Conservation (phyloP, 108 stramenopile species). For the Bacterosira constricta region DNA sequence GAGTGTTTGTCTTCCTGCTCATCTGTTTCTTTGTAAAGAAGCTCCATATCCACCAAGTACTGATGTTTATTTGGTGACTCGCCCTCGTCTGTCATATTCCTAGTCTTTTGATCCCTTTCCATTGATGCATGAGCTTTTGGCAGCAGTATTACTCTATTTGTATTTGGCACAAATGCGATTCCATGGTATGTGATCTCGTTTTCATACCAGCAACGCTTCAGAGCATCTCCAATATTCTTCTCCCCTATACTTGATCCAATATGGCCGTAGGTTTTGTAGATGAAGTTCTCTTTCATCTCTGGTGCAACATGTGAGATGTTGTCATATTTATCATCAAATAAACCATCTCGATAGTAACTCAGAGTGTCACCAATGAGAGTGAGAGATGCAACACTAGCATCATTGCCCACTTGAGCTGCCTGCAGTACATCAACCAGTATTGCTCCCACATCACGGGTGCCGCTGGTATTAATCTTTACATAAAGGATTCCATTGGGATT, state of each 20-base stretch:
- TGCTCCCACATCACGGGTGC: no score
- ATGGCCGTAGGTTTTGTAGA: constrained; percentile 4
- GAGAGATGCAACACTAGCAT: no score
- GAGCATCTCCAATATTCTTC: background rate
- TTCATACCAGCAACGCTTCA: background rate
- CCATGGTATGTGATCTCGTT: constrained; percentile 3
- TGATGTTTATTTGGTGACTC: background rate
- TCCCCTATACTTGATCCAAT: background rate
- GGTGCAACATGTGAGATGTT: background rate
- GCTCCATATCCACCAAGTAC: background rate
- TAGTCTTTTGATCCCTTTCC: background rate
- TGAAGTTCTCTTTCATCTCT: background rate
- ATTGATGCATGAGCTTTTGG: background rate
- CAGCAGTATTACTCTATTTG: background rate
- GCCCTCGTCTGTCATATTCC: background rate
- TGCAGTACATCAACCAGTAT: no score
- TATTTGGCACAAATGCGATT: background rate
- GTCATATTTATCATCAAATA: constrained; percentile 9
- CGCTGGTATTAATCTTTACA: no score
- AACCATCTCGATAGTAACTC: background rate
- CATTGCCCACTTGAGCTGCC: no score
- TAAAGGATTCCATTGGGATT: no score
- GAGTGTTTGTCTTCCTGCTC: background rate
- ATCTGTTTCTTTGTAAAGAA: background rate
- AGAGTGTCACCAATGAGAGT: background rate